Evolutionary conservation across 2,329 filamentous ascomycete species (phyloP).

Genomic region (Neofusicoccum parvum): DNA sequence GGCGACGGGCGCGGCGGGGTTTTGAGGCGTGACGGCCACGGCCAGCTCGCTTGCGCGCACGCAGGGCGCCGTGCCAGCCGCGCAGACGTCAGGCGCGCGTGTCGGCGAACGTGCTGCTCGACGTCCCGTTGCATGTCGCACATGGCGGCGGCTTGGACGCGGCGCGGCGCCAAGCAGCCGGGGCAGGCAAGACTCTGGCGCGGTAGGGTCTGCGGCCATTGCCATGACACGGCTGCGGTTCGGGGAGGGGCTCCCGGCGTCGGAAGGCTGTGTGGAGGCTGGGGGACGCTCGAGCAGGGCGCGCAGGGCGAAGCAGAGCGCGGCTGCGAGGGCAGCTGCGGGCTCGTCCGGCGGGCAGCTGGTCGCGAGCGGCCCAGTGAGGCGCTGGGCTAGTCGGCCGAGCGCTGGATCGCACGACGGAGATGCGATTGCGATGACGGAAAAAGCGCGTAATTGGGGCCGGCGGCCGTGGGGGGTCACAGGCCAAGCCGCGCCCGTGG

Average conservation of each 20-base stretch:
- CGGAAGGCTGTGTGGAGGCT: conserved; percentile 1
- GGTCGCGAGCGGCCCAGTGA: not conserved
- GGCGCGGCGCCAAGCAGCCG: conserved; percentile 6
- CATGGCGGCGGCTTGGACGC: not conserved
- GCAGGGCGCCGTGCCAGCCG: not conserved
- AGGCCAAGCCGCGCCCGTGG: conserved; percentile 2
- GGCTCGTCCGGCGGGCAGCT: conserved; percentile 1
- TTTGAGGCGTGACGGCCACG: too few species aligned
- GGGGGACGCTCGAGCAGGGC: not conserved
- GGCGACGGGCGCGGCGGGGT: not conserved
- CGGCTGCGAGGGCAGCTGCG: not conserved
- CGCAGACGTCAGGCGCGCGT: not conserved
- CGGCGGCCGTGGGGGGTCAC: conserved; percentile 14
- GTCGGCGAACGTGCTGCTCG: not conserved
- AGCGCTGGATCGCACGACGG: conserved; percentile 13
- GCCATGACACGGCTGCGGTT: not conserved
- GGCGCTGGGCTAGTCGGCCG: conserved; percentile 7
- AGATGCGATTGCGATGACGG: conserved; percentile 2
- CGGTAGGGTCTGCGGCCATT: not conserved
- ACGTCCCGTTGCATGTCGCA: not conserved
- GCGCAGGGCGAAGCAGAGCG: too few species aligned
- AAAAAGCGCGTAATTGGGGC: conserved; percentile 16
- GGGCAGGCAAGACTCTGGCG: not conserved
- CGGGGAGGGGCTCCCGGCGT: not conserved
- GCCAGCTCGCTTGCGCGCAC: too few species aligned